phyloP scores from a whole-genome alignment of 2,329 filamentous ascomycete species.

The Pyricularia sp. region DNA sequence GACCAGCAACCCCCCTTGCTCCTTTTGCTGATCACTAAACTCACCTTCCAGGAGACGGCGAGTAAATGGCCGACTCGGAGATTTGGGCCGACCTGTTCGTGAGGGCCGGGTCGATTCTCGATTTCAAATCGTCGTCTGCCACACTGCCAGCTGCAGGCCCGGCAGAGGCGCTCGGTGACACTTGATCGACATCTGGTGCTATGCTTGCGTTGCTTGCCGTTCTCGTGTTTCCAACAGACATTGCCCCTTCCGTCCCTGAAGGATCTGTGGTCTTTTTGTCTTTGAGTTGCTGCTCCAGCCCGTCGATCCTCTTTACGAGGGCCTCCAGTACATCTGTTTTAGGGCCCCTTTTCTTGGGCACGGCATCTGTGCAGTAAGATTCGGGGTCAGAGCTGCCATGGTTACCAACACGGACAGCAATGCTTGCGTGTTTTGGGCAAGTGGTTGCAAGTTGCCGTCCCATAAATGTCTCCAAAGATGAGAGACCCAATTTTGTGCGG shows the following conservation, averaged over 20 bases:
- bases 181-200: slow-evolving; percentile 14
- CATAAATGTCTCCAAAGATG: not conserved
- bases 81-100: slow-evolving; percentile 22
- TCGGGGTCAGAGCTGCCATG: not conserved
- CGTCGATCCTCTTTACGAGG: slow-evolving; percentile 74
- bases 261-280: slow-evolving; percentile 44
- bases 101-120: slow-evolving; percentile 15
- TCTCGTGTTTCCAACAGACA: slow-evolving; percentile 7
- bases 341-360: slow-evolving; percentile 81
- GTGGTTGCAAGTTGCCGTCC: not conserved
- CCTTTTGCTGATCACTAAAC: slow-evolving; percentile 4
- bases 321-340: slow-evolving; percentile 87
- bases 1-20: not conserved
- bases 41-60: slow-evolving; percentile 29
- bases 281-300: slow-evolving; percentile 70
- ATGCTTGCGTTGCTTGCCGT: slow-evolving; percentile 10
- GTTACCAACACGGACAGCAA: not conserved
- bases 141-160: slow-evolving; percentile 12
- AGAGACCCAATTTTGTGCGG: not conserved
- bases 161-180: slow-evolving; percentile 11
- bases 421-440: not conserved
- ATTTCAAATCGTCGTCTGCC: slow-evolving; percentile 23
- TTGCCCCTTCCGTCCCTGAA: slow-evolving; percentile 16
- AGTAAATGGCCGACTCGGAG: slow-evolving; percentile 30
- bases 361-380: slow-evolving; percentile 51